Conservation (phyloP, 2,329 filamentous ascomycete species). For the Arachnomyces sp. region DNA sequence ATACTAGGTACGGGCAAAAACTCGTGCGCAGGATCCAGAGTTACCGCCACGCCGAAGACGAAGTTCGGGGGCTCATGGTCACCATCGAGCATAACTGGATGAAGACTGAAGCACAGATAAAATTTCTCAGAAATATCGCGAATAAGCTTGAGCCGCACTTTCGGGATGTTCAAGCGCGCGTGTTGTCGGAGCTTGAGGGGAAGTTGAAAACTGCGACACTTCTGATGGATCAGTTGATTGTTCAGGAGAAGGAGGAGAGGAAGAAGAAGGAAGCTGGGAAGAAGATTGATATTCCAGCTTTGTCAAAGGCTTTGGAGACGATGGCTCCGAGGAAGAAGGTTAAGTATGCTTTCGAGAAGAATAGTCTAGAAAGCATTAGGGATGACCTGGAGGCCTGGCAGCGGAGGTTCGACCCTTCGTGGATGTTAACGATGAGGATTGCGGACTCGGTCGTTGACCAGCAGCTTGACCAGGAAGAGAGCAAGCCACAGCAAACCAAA, state of each 20-base stretch:
- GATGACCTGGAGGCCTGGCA: conserved; percentile 18
- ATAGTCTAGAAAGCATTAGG: conserved; percentile 9
- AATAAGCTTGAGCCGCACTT: conserved; percentile 4
- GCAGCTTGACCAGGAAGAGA: conserved; percentile 9
- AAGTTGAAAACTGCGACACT: conserved; percentile 14
- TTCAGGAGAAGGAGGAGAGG: conserved; percentile 2
- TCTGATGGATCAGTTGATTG: conserved; percentile 10
- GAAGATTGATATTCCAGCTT: neutral
- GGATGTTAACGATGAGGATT: conserved; percentile 16
- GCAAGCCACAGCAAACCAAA: neutral
- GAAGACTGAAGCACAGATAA: conserved; percentile 14
- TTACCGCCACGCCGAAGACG: conserved; percentile 12
- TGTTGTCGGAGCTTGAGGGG: conserved; percentile 14
- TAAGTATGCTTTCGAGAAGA: conserved; percentile 11
- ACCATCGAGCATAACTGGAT: conserved; percentile 14
- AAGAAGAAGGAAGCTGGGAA: conserved; percentile 6
- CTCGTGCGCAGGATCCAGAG: conserved; percentile 10
- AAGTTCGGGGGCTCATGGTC: conserved; percentile 8
- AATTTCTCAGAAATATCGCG: conserved; percentile 11
- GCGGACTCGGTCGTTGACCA: conserved; percentile 9
- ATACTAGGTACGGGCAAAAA: conserved; percentile 14
- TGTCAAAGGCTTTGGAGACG: too few species aligned
- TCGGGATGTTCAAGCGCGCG: conserved; percentile 10
- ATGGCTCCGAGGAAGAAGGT: conserved; percentile 3
- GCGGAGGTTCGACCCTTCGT: conserved; percentile 14